Evolutionary conservation across 257 asterid species (phyloP).

Genomic region (Primulina huaijiensis): DNA sequence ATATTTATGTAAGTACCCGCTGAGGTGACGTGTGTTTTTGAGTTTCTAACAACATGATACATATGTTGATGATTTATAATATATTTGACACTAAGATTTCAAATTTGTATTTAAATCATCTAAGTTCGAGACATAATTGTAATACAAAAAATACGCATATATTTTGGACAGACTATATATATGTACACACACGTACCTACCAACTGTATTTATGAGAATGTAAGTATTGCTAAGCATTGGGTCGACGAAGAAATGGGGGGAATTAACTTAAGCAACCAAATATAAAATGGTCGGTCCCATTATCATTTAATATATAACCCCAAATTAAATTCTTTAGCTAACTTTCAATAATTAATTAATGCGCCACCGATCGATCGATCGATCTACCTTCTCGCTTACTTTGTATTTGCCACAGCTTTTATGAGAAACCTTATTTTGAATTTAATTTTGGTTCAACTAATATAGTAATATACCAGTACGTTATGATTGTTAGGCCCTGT

Average conservation of each 20-base stretch:
- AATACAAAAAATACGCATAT: too few species aligned
- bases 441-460: conserved; percentile 10
- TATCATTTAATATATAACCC: not conserved
- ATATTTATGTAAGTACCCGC: too few species aligned
- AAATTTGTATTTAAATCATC: too few species aligned
- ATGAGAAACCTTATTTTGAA: not conserved
- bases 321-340: conserved; percentile 18
- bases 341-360: conserved; percentile 13
- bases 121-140: too few species aligned
- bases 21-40: too few species aligned
- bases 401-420: not conserved
- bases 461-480: not conserved
- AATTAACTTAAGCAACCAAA: not conserved
- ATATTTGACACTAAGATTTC: too few species aligned
- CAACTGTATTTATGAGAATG: not conserved
- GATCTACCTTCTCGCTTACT: not conserved
- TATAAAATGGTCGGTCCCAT: conserved; percentile 18
- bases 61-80: too few species aligned
- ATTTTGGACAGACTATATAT: too few species aligned
- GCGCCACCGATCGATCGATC: not conserved
- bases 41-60: too few species aligned
- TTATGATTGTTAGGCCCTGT: not conserved
- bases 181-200: not conserved
- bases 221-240: not conserved
- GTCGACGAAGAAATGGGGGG: not conserved